Evolutionary conservation across 805 yeast genomes (phyloP).

Genomic region (Lipomyces mesembrius): DNA sequence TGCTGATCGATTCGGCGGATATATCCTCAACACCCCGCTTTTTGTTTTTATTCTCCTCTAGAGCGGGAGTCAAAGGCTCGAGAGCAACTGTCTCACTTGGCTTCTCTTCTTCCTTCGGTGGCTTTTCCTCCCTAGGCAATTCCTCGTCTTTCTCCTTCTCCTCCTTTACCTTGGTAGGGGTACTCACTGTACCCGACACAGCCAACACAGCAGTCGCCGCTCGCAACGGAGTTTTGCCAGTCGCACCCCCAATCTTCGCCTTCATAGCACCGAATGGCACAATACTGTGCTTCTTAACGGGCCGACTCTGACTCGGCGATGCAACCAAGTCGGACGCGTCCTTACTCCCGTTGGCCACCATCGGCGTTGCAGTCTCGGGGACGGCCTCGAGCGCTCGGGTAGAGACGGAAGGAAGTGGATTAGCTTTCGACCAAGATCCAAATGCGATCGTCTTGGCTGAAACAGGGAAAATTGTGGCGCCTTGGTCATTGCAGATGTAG

Average conservation of each 20-base stretch:
- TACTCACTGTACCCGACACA: neutral
- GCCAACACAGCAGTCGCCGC: constrained; percentile 4
- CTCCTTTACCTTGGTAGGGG: neutral
- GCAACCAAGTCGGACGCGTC: neutral
- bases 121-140: neutral
- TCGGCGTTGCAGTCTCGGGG: neutral
- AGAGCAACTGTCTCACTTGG: neutral
- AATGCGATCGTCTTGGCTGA: constrained; percentile 17
- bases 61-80: neutral
- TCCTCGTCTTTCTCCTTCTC: neutral
- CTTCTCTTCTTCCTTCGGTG: neutral
- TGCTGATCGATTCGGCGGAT: neutral
- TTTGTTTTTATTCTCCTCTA: neutral
- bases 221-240: neutral
- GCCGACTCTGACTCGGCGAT: constrained; percentile 10
- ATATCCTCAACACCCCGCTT: neutral
- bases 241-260: constrained; percentile 13
- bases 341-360: neutral
- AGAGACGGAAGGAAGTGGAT: constrained; percentile 6
- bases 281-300: constrained; percentile 27
- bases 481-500: constrained; percentile 26
- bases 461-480: constrained; percentile 34
- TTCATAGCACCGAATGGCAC: constrained; percentile 28
- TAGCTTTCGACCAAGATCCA: constrained; percentile 21
- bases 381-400: neutral